Percentiles rank a stretch among this genome's conserved stretches.
phyloP scores from a whole-genome alignment of 495 filamentous ascomycete species.

The Niebla homalea region DNA sequence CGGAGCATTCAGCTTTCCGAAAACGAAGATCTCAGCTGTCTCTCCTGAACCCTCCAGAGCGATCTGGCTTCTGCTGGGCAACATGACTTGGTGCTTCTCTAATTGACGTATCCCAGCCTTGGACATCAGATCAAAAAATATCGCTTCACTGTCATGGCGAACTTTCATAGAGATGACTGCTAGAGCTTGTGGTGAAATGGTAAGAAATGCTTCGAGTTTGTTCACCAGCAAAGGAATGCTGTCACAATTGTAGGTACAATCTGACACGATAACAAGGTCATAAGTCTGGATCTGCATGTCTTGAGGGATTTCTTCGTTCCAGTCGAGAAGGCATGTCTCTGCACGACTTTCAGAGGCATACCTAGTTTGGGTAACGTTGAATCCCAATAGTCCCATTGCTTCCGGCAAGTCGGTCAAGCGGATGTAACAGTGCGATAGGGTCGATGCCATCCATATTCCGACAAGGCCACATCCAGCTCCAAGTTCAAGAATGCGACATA shows the following conservation, averaged over 20 bases:
- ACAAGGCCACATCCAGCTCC: constrained; percentile 79
- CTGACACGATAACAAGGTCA: constrained; percentile 70
- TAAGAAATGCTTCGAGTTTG: constrained; percentile 45
- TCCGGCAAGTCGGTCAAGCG: constrained; percentile 75
- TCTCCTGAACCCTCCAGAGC: neutral
- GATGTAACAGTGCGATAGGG: constrained; percentile 30
- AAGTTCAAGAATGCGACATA: constrained; percentile 55
- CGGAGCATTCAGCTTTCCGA: neutral
- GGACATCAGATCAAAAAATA: constrained; percentile 67
- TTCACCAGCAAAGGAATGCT: constrained; percentile 61
- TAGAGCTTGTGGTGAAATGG: constrained; percentile 35
- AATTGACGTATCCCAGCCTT: constrained; percentile 37
- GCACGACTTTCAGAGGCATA: constrained; percentile 25
- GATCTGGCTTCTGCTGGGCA: too few relatives aligned
- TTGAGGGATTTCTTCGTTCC: constrained; percentile 43
- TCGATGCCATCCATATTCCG: constrained; percentile 53
- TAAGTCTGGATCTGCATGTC: constrained; percentile 30
- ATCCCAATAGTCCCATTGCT: constrained; percentile 49
- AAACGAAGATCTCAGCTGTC: constrained; percentile 2
- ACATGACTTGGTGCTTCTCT: constrained; percentile 15
- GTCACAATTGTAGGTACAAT: constrained; percentile 92
- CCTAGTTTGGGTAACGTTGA: constrained; percentile 38
- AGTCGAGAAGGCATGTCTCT: constrained; percentile 58
- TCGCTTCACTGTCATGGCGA: constrained; percentile 67
- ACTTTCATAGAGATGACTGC: constrained; percentile 72